Base-by-base conservation (phyloP, 192 early-diverging fungal genomes). In the Coemansia sp. region DNA sequence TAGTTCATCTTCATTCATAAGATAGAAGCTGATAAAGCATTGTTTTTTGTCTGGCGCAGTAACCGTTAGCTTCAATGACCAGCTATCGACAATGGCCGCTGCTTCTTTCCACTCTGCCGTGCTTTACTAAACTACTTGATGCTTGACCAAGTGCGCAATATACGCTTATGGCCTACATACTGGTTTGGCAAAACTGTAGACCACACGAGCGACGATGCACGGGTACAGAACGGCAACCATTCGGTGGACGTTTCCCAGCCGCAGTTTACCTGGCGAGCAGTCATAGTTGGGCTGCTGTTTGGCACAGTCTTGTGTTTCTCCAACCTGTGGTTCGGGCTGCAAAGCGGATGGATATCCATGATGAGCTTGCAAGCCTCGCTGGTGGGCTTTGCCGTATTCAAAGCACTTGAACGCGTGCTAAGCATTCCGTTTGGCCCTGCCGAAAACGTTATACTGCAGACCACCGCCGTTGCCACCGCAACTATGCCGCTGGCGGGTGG, bases 291-390 rank as follows among this genome's bases (percentile, higher is more conserved):
- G 4, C 71, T 90, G 21, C 23, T 71, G 14, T 85, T 90, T 44
- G 88, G 88, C n/a, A 74, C 82, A 8, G 50, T 90, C 11, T 55
- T 90, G 40, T 87, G 87, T 36, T 92, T 92, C 49, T 92, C 91
- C 34, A 94, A 94, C 69, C 84, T 92, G 75, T 94, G 91, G 68
- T 88, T 93, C 60, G 92, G 92, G 1, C 73, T 94, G 26, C 92
- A 89, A 58, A 87, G 85, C 38, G 86, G 87, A 0, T 91, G 87
- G 87, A 86, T 88, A 51, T 83, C 82, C 17, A 89, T 89, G 86
- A 88, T 88, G 85, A 87, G 85, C 8, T 58, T 87, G 23, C 87
- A 89, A 56, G 82, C 86, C 11, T 86, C 86, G 0, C 76, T 90
- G 7, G 70, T 90, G 2, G 88, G 88, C 12, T 92, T 88, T 65